Percentiles rank a stretch among this genome's conserved stretches.
phyloP scores from a whole-genome alignment of 768 basidiomycete species.

The Pisolithus orientalis region DNA sequence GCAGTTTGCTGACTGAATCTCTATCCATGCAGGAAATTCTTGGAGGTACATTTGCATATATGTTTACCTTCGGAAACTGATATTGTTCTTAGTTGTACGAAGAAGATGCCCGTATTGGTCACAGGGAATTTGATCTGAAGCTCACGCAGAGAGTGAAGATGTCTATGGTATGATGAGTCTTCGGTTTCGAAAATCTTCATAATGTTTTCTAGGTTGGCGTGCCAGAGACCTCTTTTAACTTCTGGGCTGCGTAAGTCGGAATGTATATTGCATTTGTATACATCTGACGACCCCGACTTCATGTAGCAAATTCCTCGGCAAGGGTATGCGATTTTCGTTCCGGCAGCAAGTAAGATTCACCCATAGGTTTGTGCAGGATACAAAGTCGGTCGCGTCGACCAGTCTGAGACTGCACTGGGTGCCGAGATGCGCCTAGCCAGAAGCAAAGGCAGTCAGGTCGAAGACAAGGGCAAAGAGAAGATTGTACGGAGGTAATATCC shows the following conservation, averaged over 20 bases:
- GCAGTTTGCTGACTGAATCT: background rate
- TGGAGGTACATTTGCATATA: constrained; percentile 45
- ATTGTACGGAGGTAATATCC: constrained; percentile 72
- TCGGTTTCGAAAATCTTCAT: background rate
- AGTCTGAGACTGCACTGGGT: constrained; percentile 93
- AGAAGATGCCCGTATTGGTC: constrained; percentile 89
- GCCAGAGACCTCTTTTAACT: constrained; percentile 89
- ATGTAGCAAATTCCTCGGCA: constrained; percentile 72
- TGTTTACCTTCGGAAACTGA: background rate
- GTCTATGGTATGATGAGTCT: constrained; percentile 71
- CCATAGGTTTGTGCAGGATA: constrained; percentile 45
- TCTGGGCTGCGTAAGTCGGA: constrained; percentile 75
- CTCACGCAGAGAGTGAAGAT: constrained; percentile 91
- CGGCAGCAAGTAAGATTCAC: background rate
- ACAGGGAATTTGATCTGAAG: constrained; percentile 93
- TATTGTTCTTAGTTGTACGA: constrained; percentile 62
- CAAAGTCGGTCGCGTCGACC: constrained; percentile 95
- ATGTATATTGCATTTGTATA: background rate
- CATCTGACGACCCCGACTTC: constrained; percentile 1
- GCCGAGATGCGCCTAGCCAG: constrained; percentile 92
- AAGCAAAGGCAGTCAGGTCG: constrained; percentile 35
- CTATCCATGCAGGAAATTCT: constrained; percentile 59
- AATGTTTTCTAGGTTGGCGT: constrained; percentile 69
- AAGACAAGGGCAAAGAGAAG: constrained; percentile 65
- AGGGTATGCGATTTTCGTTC: constrained; percentile 40